Evolutionary conservation across 2,329 filamentous ascomycete species (phyloP), one percentile per base, ranked within the genome.

Genomic region (Sarocladium brachiariae): DNA sequence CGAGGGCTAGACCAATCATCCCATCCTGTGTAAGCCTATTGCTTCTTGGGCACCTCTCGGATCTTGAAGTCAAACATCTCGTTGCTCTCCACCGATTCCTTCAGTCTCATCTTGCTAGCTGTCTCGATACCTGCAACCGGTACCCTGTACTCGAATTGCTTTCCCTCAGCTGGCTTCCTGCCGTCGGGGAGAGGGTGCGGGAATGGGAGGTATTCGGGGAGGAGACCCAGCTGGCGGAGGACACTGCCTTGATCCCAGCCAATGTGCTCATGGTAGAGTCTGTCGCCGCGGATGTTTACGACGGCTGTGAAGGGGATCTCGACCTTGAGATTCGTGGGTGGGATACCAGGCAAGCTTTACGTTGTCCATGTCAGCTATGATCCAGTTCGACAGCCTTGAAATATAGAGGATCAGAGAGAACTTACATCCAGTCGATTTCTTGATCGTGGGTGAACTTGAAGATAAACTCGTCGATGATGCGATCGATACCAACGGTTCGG

Each of bases 391-490:
- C n/a, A n/a, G n/a, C n/a, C n/a, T n/a, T n/a, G n/a, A n/a, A n/a
- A n/a, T n/a, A n/a, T n/a, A n/a, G n/a, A n/a, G n/a, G n/a, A n/a
- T n/a, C n/a, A n/a, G n/a, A 41, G 13, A 35, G 38, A 16, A 71
- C 79, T 64, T 64, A 86, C 82, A 89, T 69, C 84, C 83, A 88
- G 59, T 86, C 82, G 2, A 87, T 69, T n/a, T 74, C 69, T 14
- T 66, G 72, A 51, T 78, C 72, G 56, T 88, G 84, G 0, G 82
- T 86, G 49, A 84, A 77, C 19, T 71, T 76, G 61, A 80, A 80
- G 16, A 86, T 71, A 55, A 88, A 87, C 59, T 88, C 84, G 55
- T 88, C 84, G 2, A 88, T 76, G 0, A 91, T 75, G 0, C 86
- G 75, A 58, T 91, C 86, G 1, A 84, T 76, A 0, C 86, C 86